Conservation (phyloP, 495 filamentous ascomycete genomes). For the Aspergillus avenaceus region DNA sequence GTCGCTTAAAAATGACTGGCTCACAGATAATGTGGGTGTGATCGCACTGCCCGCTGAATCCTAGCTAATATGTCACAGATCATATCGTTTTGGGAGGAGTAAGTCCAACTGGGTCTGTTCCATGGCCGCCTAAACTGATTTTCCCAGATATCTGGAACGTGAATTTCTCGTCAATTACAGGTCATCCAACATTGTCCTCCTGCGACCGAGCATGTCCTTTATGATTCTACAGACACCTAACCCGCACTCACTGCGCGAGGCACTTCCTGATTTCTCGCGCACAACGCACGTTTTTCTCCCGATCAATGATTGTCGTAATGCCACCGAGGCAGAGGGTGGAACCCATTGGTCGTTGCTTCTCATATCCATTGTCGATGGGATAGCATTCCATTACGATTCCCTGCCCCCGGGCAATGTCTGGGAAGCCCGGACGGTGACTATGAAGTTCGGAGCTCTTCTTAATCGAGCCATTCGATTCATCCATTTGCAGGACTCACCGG, state of each 20-base stretch:
- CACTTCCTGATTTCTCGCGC: constrained; percentile 59
- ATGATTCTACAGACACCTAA: constrained; percentile 83
- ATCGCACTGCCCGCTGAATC: not conserved
- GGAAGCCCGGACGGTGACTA: constrained; percentile 62
- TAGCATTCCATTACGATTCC: constrained; percentile 96
- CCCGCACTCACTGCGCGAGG: constrained; percentile 59
- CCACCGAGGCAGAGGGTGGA: constrained; percentile 76
- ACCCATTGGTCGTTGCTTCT: constrained; percentile 94
- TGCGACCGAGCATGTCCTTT: constrained; percentile 91
- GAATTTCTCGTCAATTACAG: constrained; percentile 74
- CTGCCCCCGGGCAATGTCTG: constrained; percentile 70
- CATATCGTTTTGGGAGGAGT: constrained; percentile 99
- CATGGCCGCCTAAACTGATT: not conserved
- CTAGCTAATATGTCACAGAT: constrained; percentile 28
- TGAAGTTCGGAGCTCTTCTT: constrained; percentile 61
- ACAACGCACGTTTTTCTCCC: constrained; percentile 96
- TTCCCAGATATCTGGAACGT: constrained; percentile 75
- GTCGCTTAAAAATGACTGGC: constrained; percentile 86
- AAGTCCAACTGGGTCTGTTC: constrained; percentile 30
- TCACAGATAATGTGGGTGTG: constrained; percentile 87
- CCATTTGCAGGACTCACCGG: constrained; percentile 77
- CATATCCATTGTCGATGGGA: constrained; percentile 80
- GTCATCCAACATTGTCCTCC: constrained; percentile 80
- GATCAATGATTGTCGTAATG: constrained; percentile 82
- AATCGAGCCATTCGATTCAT: constrained; percentile 62